phyloP scores from a whole-genome alignment of 2,329 filamentous ascomycete species.

The Domatiomyces globalis region DNA sequence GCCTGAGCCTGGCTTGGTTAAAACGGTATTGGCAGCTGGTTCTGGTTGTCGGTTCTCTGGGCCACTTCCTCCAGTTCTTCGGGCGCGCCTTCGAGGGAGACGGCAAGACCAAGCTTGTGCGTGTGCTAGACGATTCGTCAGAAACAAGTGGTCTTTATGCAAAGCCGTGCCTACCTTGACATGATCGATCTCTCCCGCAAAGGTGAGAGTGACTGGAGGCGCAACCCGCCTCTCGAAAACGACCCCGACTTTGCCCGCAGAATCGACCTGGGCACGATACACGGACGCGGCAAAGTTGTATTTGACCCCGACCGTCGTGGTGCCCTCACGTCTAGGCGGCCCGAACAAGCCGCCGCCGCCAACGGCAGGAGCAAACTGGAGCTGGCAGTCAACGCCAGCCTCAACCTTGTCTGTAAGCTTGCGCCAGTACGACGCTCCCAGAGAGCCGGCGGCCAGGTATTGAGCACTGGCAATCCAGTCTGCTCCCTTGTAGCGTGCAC shows the following conservation, averaged over 20 bases:
- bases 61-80: constrained; percentile 66
- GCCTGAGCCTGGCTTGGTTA: constrained; percentile 18
- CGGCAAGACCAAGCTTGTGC: constrained; percentile 85
- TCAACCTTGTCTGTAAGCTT: constrained; percentile 87
- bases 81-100: constrained; percentile 73
- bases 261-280: constrained; percentile 92
- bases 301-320: constrained; percentile 85
- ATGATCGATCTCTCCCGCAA: constrained; percentile 94
- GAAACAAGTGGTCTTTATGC: background rate
- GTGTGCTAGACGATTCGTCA: constrained; percentile 49
- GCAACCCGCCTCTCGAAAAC: constrained; percentile 92
- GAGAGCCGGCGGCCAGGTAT: constrained; percentile 70
- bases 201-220: constrained; percentile 81
- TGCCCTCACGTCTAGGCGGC: constrained; percentile 66
- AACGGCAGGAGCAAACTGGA: constrained; percentile 58
- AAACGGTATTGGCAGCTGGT: constrained; percentile 32
- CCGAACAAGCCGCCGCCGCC: constrained; percentile 55
- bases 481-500: constrained; percentile 72
- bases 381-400: constrained; percentile 85
- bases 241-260: constrained; percentile 82
- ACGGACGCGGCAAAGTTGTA: constrained; percentile 95
- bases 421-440: constrained; percentile 90
- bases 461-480: constrained; percentile 92
- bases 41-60: constrained; percentile 24
- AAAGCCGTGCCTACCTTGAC: constrained; percentile 55